Conservation (phyloP, 2,329 filamentous ascomycete species). For the Fusarium cicatricum region DNA sequence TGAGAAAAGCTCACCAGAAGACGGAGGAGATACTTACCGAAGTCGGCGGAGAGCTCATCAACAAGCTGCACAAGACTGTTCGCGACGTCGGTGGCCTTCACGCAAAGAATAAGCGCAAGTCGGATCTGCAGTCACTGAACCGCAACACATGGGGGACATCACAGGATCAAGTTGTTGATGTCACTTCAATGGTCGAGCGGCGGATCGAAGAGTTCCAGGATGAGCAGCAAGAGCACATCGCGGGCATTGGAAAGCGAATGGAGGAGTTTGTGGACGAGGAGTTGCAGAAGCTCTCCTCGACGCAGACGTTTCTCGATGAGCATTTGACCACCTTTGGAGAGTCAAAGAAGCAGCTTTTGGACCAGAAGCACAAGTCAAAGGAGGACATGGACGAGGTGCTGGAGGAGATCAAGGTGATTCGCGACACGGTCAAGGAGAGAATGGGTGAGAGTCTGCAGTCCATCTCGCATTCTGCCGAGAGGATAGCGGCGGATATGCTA, state of each 20-base stretch:
- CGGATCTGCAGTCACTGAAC: conserved; percentile 83
- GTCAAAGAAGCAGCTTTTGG: conserved; percentile 73
- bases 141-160: conserved; percentile 80
- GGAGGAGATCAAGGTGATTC: conserved; percentile 88
- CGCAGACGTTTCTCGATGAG: conserved; percentile 74
- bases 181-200: conserved; percentile 79
- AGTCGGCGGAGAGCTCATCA: conserved; percentile 79
- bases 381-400: conserved; percentile 91
- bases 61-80: conserved; percentile 80
- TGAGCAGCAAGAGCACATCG: conserved; percentile 76
- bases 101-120: conserved; percentile 86
- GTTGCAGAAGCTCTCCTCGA: conserved; percentile 72
- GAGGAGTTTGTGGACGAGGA: conserved; percentile 79
- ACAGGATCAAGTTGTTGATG: conserved; percentile 76
- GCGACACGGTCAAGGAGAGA: conserved; percentile 85
- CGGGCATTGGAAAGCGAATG: conserved; percentile 74
- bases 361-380: conserved; percentile 73
- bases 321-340: conserved; percentile 73
- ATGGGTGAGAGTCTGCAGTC: conserved; percentile 86
- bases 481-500: conserved; percentile 89
- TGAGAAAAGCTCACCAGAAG: conserved; percentile 84
- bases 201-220: conserved; percentile 76
- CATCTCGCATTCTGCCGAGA: conserved; percentile 83
- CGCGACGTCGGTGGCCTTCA: conserved; percentile 82
- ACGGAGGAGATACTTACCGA: conserved; percentile 81